These are phyloP conservation scores for Sporisorium graminicola DNA, from an alignment of 1,284 basidiomycete species.

Conservation along the genomic window DNA sequence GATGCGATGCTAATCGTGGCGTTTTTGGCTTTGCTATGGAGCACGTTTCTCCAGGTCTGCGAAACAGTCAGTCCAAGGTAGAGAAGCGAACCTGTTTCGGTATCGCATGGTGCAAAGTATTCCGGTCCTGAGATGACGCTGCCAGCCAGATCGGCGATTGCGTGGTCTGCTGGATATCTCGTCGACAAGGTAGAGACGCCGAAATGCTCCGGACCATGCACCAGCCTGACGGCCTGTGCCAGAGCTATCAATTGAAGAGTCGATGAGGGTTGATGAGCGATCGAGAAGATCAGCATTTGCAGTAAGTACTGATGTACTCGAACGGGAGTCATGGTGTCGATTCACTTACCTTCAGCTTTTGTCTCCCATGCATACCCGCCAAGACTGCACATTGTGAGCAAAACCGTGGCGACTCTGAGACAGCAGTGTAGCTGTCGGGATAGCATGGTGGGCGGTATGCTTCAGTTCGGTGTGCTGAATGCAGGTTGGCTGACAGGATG, in stretches of 20 bases:
- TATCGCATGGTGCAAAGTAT: constrained; percentile 66
- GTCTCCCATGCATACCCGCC: constrained; percentile 26
- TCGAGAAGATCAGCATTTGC: neutral
- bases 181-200: constrained; percentile 59
- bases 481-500: neutral
- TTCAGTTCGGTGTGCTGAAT: neutral
- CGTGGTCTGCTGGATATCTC: constrained; percentile 42
- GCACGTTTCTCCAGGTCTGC: constrained; percentile 63
- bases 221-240: constrained; percentile 38
- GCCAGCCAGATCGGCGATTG: constrained; percentile 38
- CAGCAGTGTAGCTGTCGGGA: neutral
- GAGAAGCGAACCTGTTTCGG: constrained; percentile 56
- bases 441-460: neutral
- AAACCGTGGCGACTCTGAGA: neutral
- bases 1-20: constrained; percentile 58
- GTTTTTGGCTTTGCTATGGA: constrained; percentile 42
- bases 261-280: neutral
- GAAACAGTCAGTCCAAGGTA: constrained; percentile 66
- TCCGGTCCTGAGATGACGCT: constrained; percentile 54
- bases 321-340: no score
- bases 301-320: neutral
- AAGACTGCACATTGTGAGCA: constrained; percentile 6
- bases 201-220: constrained; percentile 41
- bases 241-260: constrained; percentile 15
- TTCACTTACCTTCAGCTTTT: constrained; percentile 15